A percentile compares a stretch with the other conserved stretches of the same genome.
Evolutionary conservation across 2,329 filamentous ascomycete species (phyloP).

Genomic region (Ascochyta rabiei): DNA sequence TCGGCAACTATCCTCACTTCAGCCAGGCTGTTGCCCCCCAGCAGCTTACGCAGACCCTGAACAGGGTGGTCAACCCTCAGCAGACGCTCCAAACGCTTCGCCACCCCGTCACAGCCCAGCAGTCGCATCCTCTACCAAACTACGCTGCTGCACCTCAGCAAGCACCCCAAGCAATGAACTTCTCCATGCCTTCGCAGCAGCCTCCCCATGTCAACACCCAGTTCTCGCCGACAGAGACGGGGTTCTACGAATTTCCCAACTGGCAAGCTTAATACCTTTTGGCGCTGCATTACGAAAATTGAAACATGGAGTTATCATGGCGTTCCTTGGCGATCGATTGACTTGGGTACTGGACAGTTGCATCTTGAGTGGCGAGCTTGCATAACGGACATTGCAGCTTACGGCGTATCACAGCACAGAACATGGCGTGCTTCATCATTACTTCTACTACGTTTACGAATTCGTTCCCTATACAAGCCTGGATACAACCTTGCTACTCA

Average conservation of each 20-base stretch:
- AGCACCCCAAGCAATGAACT: conserved; percentile 11
- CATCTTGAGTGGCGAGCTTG: conserved; percentile 11
- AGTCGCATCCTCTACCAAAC: conserved; percentile 11
- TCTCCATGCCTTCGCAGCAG: conserved; percentile 11
- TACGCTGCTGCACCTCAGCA: conserved; percentile 13
- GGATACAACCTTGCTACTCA: conserved; percentile 1
- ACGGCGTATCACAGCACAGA: conserved; percentile 4
- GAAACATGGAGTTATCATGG: conserved; percentile 8
- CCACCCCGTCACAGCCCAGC: conserved; percentile 15
- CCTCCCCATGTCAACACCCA: conserved; percentile 11
- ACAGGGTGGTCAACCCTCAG: conserved; percentile 17
- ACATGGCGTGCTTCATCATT: conserved; percentile 2
- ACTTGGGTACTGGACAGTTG: conserved; percentile 1
- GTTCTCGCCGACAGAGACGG: conserved; percentile 13
- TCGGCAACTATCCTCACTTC: conserved; percentile 14
- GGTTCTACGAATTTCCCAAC: conserved; percentile 11
- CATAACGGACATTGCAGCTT: conserved; percentile 11
- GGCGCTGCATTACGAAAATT: conserved; percentile 2
- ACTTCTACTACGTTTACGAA: conserved; percentile 3
- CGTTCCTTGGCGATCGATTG: conserved; percentile 4
- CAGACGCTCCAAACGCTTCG: conserved; percentile 17
- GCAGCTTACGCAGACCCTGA: conserved; percentile 17
- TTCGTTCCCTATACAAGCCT: conserved; percentile 1
- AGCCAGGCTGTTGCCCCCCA: conserved; percentile 18
- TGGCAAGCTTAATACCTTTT: conserved; percentile 3